These are phyloP conservation scores for Paecilomyces formosus DNA, from an alignment of 2,329 filamentous ascomycete species.

Conservation along the genomic window DNA sequence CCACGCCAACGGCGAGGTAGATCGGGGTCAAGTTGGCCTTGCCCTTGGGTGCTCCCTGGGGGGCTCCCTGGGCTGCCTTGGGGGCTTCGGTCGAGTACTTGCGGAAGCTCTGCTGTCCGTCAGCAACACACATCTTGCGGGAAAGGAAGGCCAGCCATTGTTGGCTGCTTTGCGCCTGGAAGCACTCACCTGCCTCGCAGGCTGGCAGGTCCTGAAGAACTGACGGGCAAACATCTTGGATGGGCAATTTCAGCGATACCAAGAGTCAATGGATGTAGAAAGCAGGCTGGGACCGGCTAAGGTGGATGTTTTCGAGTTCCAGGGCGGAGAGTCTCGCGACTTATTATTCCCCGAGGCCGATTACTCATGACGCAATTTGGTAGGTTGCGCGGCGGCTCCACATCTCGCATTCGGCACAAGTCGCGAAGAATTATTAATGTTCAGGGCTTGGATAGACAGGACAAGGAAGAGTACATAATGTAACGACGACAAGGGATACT, in stretches of 20 bases:
- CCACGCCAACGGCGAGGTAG: constrained; percentile 38
- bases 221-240: constrained; percentile 61
- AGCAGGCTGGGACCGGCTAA: not conserved
- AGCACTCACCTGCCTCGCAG: constrained; percentile 55
- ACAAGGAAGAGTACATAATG: too few species aligned
- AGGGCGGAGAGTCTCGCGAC: constrained; percentile 5
- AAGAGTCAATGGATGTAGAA: constrained; percentile 1
- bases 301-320: not conserved
- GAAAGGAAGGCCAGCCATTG: not conserved
- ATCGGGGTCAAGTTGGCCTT: constrained; percentile 52
- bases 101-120: constrained; percentile 49
- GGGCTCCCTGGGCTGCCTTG: constrained; percentile 15
- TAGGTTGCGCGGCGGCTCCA: not conserved
- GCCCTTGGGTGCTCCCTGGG: constrained; percentile 37
- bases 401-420: not conserved
- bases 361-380: constrained; percentile 24
- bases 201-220: constrained; percentile 56
- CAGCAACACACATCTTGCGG: not conserved
- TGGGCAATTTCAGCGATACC: constrained; percentile 7
- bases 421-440: not conserved
- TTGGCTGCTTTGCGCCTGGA: constrained; percentile 2
- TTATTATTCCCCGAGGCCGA: constrained; percentile 11
- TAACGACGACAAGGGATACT: too few species aligned
- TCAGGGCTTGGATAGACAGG: too few species aligned
- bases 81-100: constrained; percentile 63